A percentile compares a stretch with the other conserved stretches of the same genome.
phyloP scores from a whole-genome alignment of 371 early-diverging fungal species.

The Rhizopus microsporus region DNA sequence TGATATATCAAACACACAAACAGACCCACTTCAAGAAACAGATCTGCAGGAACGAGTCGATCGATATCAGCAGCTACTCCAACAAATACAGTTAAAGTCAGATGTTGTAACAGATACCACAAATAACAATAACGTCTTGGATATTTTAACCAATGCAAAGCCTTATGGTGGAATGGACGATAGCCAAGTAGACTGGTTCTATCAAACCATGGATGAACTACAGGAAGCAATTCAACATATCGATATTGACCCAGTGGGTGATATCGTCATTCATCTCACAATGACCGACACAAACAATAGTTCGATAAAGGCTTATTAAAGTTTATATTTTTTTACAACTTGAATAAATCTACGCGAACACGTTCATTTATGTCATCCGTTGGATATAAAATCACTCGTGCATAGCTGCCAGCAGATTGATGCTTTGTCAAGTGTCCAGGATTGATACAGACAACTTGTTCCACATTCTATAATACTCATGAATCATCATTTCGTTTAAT shows the following conservation, averaged over 20 bases:
- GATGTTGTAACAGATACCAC: constrained; percentile 2
- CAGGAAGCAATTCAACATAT: constrained; percentile 46
- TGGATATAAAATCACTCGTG: constrained; percentile 69
- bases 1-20: constrained; percentile 46
- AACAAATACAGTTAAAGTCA: constrained; percentile 73
- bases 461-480: constrained; percentile 36
- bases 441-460: constrained; percentile 76
- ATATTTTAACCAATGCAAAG: constrained; percentile 18
- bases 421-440: constrained; percentile 74
- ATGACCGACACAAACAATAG: constrained; percentile 26
- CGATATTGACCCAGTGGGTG: constrained; percentile 46
- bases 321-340: constrained; percentile 39
- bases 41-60: constrained; percentile 51
- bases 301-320: constrained; percentile 22
- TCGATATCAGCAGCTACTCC: constrained; percentile 37
- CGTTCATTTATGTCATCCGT: constrained; percentile 33
- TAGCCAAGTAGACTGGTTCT: constrained; percentile 35
- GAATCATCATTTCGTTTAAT: background rate
- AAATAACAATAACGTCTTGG: constrained; percentile 17
- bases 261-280: constrained; percentile 54
- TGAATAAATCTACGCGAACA: constrained; percentile 63
- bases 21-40: constrained; percentile 48
- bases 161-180: constrained; percentile 34
- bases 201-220: constrained; percentile 47
- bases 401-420: constrained; percentile 75